Evolutionary conservation across 2,329 filamentous ascomycete genomes (phyloP), one percentile per base, ranked within the genome.

Genomic region (Fusarium circinatum): DNA sequence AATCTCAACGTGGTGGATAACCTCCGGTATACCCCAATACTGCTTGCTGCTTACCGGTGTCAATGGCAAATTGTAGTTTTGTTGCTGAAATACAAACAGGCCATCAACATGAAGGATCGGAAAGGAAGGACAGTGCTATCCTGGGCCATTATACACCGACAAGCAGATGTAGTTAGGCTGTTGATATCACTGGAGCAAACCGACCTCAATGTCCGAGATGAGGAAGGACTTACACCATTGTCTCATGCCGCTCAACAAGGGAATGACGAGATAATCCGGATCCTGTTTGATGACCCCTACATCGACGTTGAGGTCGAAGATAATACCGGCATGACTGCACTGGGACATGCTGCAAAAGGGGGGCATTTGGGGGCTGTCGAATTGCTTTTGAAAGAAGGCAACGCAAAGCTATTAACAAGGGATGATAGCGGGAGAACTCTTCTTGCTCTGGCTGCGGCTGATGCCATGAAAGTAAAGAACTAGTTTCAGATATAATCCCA

Each of bases 41-140:
- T 45, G 5, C 42, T 45, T 8, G n/a, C 17, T 18, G n/a, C 5
- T 13, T 5, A 13, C 17, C 28, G 28, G 28, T 3, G 28, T 28
- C 8, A 28, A 28, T 28, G 28, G 28, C 3, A 28, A 28, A 28
- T 28, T 3, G 28, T 28, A 28, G 3, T 3, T 28, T 1, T 28
- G 28, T 3, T 28, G 17, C 1, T 26, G n/a, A 6, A 45, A 0
- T 45, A 45, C 7, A 5, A 45, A 18, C 17, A 45, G 3, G n/a
- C n/a, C 11, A 5, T 45, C 2, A 45, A 45, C n/a, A 45, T 26
- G 42, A 45, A 45, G 42, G 42, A 18, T 13, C 42, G 5, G 17
- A 2, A 45, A 6, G 5, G 42, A 26, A 45, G 8, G 42, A 13
- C 42, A 45, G 11, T 5, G 3, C 11, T 45, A 2, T 0, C 18